Evolutionary conservation across 768 basidiomycete species (phyloP), one percentile per base, ranked within the genome.

Genomic region (Boletus rubropictus): DNA sequence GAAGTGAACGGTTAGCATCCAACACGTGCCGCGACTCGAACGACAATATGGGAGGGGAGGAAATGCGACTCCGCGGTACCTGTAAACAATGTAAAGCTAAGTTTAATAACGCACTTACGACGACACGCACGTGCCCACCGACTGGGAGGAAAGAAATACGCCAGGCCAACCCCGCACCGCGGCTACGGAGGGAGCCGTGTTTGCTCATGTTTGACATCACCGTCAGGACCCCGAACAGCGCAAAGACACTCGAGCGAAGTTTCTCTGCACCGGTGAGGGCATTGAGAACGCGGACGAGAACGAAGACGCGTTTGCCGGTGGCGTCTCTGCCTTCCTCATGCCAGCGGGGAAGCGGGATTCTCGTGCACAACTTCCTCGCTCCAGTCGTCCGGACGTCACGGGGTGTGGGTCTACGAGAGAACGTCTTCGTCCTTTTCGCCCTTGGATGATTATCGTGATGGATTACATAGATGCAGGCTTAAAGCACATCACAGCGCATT

Each of bases 21-120:
- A 28, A 56, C 57, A 59, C 57, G 57, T 57, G 57, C 29, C 14
- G 32, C 22, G 9, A 35, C 33, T 48, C 32, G 40, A 49, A 28
- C n/a, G 33, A 37, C 10, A 20, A 7, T 36, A 8, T 18, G 29
- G 14, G 29, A 11, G 4, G 12, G 20, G 32, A n/a, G 22, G 27
- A 32, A 35, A 18, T 24, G 43, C 29, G 41, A 42, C 36, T 8
- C 33, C 20, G 21, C 29, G 34, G 42, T 27, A n/a, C 29, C 39
- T 41, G 50, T 41, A 18, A 44, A 8, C 49, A 46, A 38, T 5
- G 18, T 31, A 43, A 44, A 25, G 36, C 39, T 49, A 49, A 17
- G 49, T 49, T 56, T 56, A 53, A 49, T 49, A 21, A 39, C 29
- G 43, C 17, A 21, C 32, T 42, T 53, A 53, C 45, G 27, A 21